Percentiles rank a stretch among this genome's conserved stretches.
Conservation (phyloP, 225 moss, liverwort and hornwort species). For the Lunularia cruciata region DNA sequence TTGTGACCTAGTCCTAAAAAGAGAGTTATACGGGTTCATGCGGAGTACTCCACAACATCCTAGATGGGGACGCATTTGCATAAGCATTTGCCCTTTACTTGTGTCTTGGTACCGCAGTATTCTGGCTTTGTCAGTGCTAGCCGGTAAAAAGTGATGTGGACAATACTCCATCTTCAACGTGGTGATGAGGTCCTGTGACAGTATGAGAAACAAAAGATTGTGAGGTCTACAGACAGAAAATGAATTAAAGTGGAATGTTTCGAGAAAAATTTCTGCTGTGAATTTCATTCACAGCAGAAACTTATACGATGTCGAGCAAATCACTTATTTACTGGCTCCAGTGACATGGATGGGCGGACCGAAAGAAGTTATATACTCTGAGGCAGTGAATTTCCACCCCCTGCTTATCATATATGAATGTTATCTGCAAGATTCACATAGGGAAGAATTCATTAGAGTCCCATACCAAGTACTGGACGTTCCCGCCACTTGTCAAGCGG, state of each 20-base stretch:
- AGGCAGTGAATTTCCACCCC: slow-evolving; percentile 94
- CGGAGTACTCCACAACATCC: slow-evolving; percentile 77
- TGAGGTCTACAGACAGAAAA: too few species aligned
- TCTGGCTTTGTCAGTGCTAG: slow-evolving; percentile 85
- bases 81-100: slow-evolving; percentile 76
- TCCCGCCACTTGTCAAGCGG: too few species aligned
- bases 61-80: slow-evolving; percentile 62
- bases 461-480: too few species aligned
- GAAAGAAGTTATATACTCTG: slow-evolving; percentile 73
- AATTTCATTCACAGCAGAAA: too few species aligned
- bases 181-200: slow-evolving; percentile 77
- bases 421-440: slow-evolving; percentile 56
- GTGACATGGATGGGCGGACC: too few species aligned
- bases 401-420: slow-evolving; percentile 84
- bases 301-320: too few species aligned
- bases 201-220: neutral
- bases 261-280: too few species aligned
- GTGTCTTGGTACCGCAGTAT: slow-evolving; percentile 90
- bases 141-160: slow-evolving; percentile 88
- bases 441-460: too few species aligned
- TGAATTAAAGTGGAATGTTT: too few species aligned
- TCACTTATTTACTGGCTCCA: too few species aligned
- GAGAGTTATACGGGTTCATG: slow-evolving; percentile 92
- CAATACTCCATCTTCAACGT: slow-evolving; percentile 86
- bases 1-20: slow-evolving; percentile 87